A percentile compares a stretch with the other conserved stretches of the same genome.
phyloP scores from a whole-genome alignment of 1,284 basidiomycete species.

The Naganishia cerealis region DNA sequence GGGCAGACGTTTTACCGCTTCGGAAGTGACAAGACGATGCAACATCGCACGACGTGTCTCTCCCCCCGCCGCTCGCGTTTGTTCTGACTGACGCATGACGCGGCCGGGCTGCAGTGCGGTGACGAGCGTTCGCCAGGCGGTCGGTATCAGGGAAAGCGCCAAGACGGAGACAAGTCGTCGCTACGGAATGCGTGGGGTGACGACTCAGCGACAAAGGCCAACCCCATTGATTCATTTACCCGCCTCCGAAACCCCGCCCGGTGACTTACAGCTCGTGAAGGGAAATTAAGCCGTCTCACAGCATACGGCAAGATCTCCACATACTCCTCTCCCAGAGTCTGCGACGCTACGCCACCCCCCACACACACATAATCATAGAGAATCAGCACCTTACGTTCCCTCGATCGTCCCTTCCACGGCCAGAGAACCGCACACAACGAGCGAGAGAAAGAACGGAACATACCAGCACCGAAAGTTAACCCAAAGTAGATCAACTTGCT shows the following conservation, averaged over 20 bases:
- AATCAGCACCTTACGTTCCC: constrained; percentile 2
- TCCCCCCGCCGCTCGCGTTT: neutral
- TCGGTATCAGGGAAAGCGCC: constrained; percentile 56
- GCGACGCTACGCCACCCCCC: constrained; percentile 61
- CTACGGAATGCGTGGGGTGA: constrained; percentile 34
- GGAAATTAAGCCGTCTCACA: constrained; percentile 48
- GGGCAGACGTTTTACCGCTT: constrained; percentile 43
- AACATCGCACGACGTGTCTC: constrained; percentile 24
- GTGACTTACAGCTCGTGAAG: constrained; percentile 31
- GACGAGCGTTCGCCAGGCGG: neutral
- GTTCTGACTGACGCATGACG: neutral
- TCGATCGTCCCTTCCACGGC: no score
- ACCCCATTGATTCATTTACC: neutral
- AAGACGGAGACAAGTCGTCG: constrained; percentile 64
- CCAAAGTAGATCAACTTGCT: constrained; percentile 73
- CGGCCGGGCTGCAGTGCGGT: neutral
- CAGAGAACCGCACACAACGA: neutral
- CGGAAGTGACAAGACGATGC: constrained; percentile 42
- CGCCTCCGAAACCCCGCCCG: neutral
- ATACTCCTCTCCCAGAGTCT: constrained; percentile 87
- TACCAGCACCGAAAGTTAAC: constrained; percentile 73
- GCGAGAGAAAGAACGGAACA: constrained; percentile 34
- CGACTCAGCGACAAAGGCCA: neutral
- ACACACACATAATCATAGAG: constrained; percentile 28
- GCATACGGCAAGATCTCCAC: constrained; percentile 78